A percentile compares a stretch with the other conserved stretches of the same genome.
Evolutionary conservation across 2,329 filamentous ascomycete genomes (phyloP).

Genomic region (Colletotrichum sp.): DNA sequence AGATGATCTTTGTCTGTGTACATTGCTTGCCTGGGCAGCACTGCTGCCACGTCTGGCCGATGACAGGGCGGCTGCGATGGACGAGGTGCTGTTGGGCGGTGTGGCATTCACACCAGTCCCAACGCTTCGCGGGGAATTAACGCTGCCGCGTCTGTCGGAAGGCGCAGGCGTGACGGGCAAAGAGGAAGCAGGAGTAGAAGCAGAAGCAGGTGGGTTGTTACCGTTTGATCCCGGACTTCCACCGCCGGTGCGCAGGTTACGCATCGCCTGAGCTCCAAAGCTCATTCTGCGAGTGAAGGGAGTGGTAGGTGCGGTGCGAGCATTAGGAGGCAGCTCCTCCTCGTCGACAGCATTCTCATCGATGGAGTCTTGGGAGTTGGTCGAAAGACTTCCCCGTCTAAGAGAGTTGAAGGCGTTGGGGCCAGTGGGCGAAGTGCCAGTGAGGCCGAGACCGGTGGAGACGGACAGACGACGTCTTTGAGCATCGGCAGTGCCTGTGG

Average conservation of each 20-base stretch:
- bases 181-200: constrained; percentile 36
- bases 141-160: constrained; percentile 28
- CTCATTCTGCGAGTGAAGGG: constrained; percentile 87
- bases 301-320: constrained; percentile 67
- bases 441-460: constrained; percentile 76
- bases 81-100: constrained; percentile 34
- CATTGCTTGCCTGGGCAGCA: constrained; percentile 63
- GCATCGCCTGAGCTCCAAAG: constrained; percentile 82
- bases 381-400: constrained; percentile 73
- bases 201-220: constrained; percentile 54
- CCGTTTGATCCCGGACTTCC: constrained; percentile 68
- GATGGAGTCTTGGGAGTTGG: constrained; percentile 62
- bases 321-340: constrained; percentile 57
- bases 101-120: constrained; percentile 22
- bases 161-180: constrained; percentile 36
- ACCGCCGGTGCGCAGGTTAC: constrained; percentile 66
- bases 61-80: constrained; percentile 37
- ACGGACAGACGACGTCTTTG: constrained; percentile 76
- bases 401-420: constrained; percentile 53
- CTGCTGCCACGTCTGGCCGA: constrained; percentile 41
- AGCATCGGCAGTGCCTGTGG: constrained; percentile 49
- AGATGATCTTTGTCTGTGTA: constrained; percentile 60
- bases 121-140: neutral
- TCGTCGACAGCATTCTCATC: constrained; percentile 80
- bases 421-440: constrained; percentile 70